Evolutionary conservation across 75 land plant species (phyloP).

Genomic region (Selaginella tamariscina): DNA sequence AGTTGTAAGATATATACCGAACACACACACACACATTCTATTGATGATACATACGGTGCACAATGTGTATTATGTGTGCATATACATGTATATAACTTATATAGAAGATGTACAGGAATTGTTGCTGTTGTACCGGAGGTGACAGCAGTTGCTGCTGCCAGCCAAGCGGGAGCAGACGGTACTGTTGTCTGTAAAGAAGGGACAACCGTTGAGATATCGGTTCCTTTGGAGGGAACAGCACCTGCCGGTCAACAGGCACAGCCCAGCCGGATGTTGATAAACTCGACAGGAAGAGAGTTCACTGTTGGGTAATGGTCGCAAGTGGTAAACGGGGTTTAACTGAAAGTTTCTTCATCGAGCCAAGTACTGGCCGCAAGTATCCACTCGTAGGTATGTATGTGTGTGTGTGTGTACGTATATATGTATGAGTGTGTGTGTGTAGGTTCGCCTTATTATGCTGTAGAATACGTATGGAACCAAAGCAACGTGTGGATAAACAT

Average conservation of each 20-base stretch:
- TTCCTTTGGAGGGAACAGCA: too few species aligned
- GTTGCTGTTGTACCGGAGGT: not conserved
- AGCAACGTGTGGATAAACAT: slow-evolving; percentile 28
- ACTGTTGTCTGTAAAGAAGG: too few species aligned
- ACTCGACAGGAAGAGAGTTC: slow-evolving; percentile 19
- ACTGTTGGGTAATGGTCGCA: slow-evolving; percentile 27
- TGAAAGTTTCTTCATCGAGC: slow-evolving; percentile 26
- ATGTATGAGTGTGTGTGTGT: slow-evolving; percentile 13
- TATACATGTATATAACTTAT: too few species aligned
- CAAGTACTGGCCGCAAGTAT: slow-evolving; percentile 23
- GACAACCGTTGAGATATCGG: too few species aligned
- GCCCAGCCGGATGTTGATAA: slow-evolving; percentile 13
- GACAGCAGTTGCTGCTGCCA: not conserved
- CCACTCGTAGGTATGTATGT: not conserved
- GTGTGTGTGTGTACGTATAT: slow-evolving; percentile 10
- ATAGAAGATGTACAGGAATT: too few species aligned
- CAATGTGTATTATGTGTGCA: too few species aligned
- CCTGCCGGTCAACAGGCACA: too few species aligned
- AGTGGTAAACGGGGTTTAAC: slow-evolving; percentile 21
- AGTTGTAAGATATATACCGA: too few species aligned
- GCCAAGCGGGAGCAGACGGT: not conserved
- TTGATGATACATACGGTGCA: too few species aligned
- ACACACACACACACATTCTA: too few species aligned
- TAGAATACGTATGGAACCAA: slow-evolving; percentile 27
- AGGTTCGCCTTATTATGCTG: slow-evolving; percentile 29